Percentiles rank a stretch among this genome's conserved stretches.
phyloP scores from a whole-genome alignment of 169 alveolate species.

The Eimeria praecox region DNA sequence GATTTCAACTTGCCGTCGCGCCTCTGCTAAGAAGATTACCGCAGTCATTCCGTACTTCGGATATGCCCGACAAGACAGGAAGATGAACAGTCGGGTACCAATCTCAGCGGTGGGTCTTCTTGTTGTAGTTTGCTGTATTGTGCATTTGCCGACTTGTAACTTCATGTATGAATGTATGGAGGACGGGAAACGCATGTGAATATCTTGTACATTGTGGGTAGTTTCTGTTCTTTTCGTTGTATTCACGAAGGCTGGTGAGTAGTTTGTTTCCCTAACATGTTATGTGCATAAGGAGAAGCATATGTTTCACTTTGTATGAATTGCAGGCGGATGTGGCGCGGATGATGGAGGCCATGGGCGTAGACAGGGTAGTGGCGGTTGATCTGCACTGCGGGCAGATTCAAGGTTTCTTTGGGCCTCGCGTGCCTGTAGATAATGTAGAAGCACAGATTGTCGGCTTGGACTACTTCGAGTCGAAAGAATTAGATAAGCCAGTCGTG shows the following conservation, averaged over 20 bases:
- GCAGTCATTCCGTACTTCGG: slow-evolving; percentile 99
- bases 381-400: slow-evolving; percentile 98
- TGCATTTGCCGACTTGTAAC: background rate
- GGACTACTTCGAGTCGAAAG: slow-evolving; percentile 88
- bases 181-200: background rate
- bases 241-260: background rate
- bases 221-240: background rate
- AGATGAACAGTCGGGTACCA: slow-evolving; percentile 92
- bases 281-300: background rate
- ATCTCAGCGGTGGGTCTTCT: slow-evolving; percentile 92
- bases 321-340: slow-evolving; percentile 94
- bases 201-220: too few relatives aligned
- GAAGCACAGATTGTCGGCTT: slow-evolving; percentile 93
- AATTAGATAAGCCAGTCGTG: slow-evolving; percentile 92
- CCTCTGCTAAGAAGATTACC: slow-evolving; percentile 96
- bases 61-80: slow-evolving; percentile 96
- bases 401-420: slow-evolving; percentile 96
- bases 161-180: background rate
- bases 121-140: background rate
- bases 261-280: background rate
- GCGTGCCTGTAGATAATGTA: slow-evolving; percentile 96
- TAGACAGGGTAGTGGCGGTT: slow-evolving; percentile 96
- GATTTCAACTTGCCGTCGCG: slow-evolving; percentile 97
- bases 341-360: slow-evolving; percentile 97
- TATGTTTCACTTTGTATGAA: background rate